Evolutionary conservation across 2,329 filamentous ascomycete genomes (phyloP).

Genomic region (Berkeleyomyces rouxiae): DNA sequence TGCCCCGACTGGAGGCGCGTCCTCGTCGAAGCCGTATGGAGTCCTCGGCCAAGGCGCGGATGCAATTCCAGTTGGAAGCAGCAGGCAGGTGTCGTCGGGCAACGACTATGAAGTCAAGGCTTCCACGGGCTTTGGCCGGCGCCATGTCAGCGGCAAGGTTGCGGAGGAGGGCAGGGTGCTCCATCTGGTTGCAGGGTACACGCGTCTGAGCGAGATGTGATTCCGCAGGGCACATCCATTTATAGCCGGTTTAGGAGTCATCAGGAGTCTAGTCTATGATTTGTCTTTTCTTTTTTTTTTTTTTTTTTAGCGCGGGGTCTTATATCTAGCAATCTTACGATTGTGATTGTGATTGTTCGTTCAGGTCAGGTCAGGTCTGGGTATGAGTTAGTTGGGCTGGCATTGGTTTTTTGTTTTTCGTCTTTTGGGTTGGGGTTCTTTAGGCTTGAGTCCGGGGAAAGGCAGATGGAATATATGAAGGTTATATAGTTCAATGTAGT

Average conservation of each 20-base stretch:
- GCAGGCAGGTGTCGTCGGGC: slow-evolving; percentile 40
- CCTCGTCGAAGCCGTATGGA: slow-evolving; percentile 43
- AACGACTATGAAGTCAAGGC: slow-evolving; percentile 32
- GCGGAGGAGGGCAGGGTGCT: slow-evolving; percentile 47
- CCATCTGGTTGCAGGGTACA: background rate
- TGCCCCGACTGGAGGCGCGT: slow-evolving; percentile 32
- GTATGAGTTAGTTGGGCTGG: background rate
- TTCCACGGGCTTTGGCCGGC: slow-evolving; percentile 24
- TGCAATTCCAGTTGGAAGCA: slow-evolving; percentile 29
- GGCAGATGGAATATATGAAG: background rate
- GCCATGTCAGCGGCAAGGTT: slow-evolving; percentile 57
- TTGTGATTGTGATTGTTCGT: background rate
- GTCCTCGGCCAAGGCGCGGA: slow-evolving; percentile 37
- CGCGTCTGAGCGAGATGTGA: background rate
- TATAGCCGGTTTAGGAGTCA: background rate
- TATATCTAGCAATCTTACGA: background rate
- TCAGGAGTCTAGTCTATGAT: background rate
- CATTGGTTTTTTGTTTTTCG: background rate
- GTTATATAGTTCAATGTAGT: background rate
- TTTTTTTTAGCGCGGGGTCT: background rate
- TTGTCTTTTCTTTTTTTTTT: background rate
- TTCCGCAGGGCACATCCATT: background rate
- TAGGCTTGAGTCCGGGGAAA: background rate
- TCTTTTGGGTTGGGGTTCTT: background rate
- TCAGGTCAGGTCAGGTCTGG: background rate